Evolutionary conservation across 192 early-diverging fungal species (phyloP).

Genomic region (Coemansia reversa): DNA sequence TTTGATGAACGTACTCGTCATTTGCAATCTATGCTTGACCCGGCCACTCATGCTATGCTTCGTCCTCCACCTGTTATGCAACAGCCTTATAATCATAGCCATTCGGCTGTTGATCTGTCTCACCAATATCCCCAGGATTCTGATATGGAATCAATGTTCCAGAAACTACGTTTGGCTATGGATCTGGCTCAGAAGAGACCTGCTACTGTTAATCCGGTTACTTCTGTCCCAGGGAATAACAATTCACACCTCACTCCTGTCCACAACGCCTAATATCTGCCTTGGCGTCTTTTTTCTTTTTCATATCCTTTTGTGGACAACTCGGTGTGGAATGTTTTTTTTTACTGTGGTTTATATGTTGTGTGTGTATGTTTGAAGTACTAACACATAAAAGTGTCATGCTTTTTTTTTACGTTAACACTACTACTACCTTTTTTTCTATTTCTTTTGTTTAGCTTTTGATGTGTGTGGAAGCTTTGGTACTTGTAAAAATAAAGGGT

Average conservation of each 20-base stretch:
- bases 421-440: background rate
- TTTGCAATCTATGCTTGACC: constrained; percentile 33
- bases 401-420: background rate
- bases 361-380: constrained; percentile 1
- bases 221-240: constrained; percentile 1
- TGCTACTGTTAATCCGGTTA: constrained; percentile 20
- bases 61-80: no score
- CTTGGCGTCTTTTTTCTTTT: constrained; percentile 4
- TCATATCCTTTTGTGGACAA: constrained; percentile 7
- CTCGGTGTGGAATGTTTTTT: background rate
- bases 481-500: background rate
- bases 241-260: constrained; percentile 30
- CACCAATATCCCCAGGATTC: constrained; percentile 17
- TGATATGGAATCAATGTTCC: constrained; percentile 36
- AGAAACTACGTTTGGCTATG: constrained; percentile 46
- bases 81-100: constrained; percentile 11
- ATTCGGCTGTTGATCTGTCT: constrained; percentile 27
- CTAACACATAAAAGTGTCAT: background rate
- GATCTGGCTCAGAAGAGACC: constrained; percentile 33
- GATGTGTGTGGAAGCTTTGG: background rate
- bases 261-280: constrained; percentile 36
- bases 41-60: background rate
- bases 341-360: background rate
- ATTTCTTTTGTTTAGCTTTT: constrained; percentile 10
- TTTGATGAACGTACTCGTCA: constrained; percentile 43